These are phyloP conservation scores for Zoysia matrella DNA, from an alignment of 202 grass and related monocot species.

Conservation along the genomic window DNA sequence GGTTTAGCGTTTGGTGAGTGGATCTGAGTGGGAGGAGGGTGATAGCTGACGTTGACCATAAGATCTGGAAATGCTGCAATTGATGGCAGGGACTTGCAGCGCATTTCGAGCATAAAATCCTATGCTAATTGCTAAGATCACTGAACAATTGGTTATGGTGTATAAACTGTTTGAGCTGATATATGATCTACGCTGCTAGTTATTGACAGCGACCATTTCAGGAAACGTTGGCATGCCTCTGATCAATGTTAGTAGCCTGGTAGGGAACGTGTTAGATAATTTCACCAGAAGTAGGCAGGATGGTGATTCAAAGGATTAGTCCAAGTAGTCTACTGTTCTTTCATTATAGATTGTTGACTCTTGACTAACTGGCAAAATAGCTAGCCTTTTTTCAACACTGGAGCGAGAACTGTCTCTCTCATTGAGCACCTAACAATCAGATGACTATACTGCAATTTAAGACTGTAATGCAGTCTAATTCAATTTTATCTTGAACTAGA, in stretches of 20 bases:
- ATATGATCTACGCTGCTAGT: neutral
- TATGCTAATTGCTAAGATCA: neutral
- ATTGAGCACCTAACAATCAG: neutral
- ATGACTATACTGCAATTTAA: neutral
- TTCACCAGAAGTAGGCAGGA: conserved; percentile 4
- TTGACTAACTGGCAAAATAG: neutral
- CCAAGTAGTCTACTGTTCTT: neutral
- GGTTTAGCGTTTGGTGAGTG: conserved; percentile 3
- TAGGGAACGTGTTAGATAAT: neutral
- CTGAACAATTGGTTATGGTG: neutral
- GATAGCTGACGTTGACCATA: conserved; percentile 32
- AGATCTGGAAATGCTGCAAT: neutral
- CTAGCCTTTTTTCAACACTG: neutral
- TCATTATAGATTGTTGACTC: neutral
- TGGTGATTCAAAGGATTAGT: neutral
- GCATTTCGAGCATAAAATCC: neutral
- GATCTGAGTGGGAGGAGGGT: conserved; percentile 30
- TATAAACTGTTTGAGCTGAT: conserved; percentile 12
- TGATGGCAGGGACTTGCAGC: neutral
- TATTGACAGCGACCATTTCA: neutral
- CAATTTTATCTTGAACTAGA: neutral
- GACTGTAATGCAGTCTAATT: neutral
- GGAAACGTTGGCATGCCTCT: neutral
- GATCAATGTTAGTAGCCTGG: neutral
- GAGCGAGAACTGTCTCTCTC: neutral